These are phyloP conservation scores for Phallus indusiatus DNA, from an alignment of 768 basidiomycete genomes.

Conservation along the genomic window DNA sequence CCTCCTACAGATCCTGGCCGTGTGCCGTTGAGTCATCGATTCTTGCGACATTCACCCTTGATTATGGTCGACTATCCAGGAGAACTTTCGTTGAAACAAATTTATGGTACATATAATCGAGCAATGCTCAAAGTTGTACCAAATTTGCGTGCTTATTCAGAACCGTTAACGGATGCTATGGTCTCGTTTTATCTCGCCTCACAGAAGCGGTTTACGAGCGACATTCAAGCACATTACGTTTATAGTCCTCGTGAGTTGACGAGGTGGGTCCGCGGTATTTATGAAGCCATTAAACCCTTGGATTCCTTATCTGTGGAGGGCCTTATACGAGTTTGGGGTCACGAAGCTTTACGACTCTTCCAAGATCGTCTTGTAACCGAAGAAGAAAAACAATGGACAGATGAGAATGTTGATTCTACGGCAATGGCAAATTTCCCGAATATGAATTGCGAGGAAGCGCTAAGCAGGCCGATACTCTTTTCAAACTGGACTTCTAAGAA, in stretches of 20 bases:
- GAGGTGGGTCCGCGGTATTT: slow-evolving; percentile 94
- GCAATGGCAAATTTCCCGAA: slow-evolving; percentile 92
- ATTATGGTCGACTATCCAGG: slow-evolving; percentile 99
- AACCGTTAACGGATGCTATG: slow-evolving; percentile 96
- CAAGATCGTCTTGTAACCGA: slow-evolving; percentile 93
- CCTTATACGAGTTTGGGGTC: slow-evolving; percentile 94
- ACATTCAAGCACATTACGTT: slow-evolving; percentile 96
- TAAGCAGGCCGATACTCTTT: slow-evolving; percentile 85
- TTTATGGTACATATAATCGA: slow-evolving; percentile 96
- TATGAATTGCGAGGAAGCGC: slow-evolving; percentile 78
- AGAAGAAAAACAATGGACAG: slow-evolving; percentile 91
- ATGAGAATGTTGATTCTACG: slow-evolving; percentile 76
- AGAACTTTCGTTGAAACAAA: slow-evolving; percentile 92
- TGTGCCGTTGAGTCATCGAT: slow-evolving; percentile 94
- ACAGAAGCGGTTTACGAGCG: slow-evolving; percentile 90
- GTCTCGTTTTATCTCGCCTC: slow-evolving; percentile 91
- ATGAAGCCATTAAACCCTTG: slow-evolving; percentile 90
- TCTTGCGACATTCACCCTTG: slow-evolving; percentile 93
- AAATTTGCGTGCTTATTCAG: slow-evolving; percentile 83
- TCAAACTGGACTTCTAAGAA: slow-evolving; percentile 99
- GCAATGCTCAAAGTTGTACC: slow-evolving; percentile 94
- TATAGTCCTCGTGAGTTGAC: slow-evolving; percentile 99
- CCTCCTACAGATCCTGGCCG: slow-evolving; percentile 98
- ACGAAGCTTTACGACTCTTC: slow-evolving; percentile 94
- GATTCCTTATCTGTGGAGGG: slow-evolving; percentile 93